A percentile compares a stretch with the other conserved stretches of the same genome.
Evolutionary conservation across 169 alveolate genomes (phyloP).

Genomic region (Plasmodium vinckei): DNA sequence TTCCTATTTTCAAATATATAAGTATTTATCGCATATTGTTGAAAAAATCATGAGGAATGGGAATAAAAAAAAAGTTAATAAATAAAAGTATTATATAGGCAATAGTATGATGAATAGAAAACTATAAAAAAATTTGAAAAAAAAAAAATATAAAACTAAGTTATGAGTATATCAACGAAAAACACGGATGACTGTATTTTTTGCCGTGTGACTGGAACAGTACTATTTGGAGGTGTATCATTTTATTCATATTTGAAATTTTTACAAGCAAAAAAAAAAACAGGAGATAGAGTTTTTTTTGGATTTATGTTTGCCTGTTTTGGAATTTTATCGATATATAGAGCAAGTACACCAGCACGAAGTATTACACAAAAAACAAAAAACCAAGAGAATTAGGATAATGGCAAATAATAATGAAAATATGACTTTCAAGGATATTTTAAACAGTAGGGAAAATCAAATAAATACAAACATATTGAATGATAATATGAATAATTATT

Average conservation of each 20-base stretch:
- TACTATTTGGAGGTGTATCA: slow-evolving; percentile 63
- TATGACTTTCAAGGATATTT: not conserved
- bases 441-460: slow-evolving; percentile 29
- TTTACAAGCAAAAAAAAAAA: slow-evolving; percentile 51
- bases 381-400: not conserved
- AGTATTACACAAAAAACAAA: not conserved
- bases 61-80: too few relatives aligned
- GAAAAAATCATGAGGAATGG: too few relatives aligned
- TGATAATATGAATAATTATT: slow-evolving; percentile 3
- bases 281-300: slow-evolving; percentile 46
- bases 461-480: not conserved
- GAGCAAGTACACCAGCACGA: slow-evolving; percentile 65
- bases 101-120: too few relatives aligned
- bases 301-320: slow-evolving; percentile 44
- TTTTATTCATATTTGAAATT: slow-evolving; percentile 57
- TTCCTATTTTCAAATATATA: too few relatives aligned
- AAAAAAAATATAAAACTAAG: not conserved
- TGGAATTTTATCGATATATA: slow-evolving; percentile 33
- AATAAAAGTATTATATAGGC: too few relatives aligned
- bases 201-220: slow-evolving; percentile 64
- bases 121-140: too few relatives aligned
- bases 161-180: slow-evolving; percentile 21
- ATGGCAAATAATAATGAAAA: not conserved
- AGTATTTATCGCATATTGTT: too few relatives aligned
- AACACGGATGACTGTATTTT: slow-evolving; percentile 58